Base-by-base conservation (phyloP, 495 filamentous ascomycete genomes). In the Annulohypoxylon moriforme region DNA sequence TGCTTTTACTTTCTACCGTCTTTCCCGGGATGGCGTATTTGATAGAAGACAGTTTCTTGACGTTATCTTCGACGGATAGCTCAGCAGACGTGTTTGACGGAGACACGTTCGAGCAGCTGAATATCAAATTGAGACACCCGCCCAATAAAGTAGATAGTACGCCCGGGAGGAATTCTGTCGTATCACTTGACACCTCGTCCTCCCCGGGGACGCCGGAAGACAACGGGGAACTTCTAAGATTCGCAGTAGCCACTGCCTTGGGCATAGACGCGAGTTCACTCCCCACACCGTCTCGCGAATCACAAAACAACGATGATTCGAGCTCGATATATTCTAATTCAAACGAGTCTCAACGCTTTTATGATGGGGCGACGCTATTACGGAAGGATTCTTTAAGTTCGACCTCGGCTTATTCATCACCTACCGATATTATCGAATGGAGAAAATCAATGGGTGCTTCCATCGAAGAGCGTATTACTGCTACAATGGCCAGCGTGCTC, bases 401-500 rank as follows among this genome's bases (percentile, higher is more conserved):
- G 10, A 42, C 40, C 3, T 74, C 72, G 3, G 56, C 61, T 27
- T 71, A 71, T 24, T 71, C 67, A 11, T 38, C 55, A 11, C 50
- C 50, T 40, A 16, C 52, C 22, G 68, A 71, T 36, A 46, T 38
- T 14, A 14, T 22, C 29, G 33, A 52, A 29, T 71, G 72, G 67
- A 64, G 68, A 14, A 61, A 42, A 24, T 64, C 57, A 31, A 66
- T 42, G 55, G 64, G 64, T 11, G 75, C 76, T 38, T 69, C 77
- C 1, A 49, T 76, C 58, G 78, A 81, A 60, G 67, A 71, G 10
- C 76, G 76, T 20, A 60, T 84, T 22, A 68, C 72, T 11, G 64
- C 61, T 0, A 71, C 78, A 27, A 60, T 83, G 16, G 72, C 81
- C 1, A 73, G 77, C 31, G 75, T 80, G 6, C 75, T 84, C 6